These are phyloP conservation scores for Amanita phalloides DNA, from an alignment of 768 basidiomycete species.

Conservation along the genomic window DNA sequence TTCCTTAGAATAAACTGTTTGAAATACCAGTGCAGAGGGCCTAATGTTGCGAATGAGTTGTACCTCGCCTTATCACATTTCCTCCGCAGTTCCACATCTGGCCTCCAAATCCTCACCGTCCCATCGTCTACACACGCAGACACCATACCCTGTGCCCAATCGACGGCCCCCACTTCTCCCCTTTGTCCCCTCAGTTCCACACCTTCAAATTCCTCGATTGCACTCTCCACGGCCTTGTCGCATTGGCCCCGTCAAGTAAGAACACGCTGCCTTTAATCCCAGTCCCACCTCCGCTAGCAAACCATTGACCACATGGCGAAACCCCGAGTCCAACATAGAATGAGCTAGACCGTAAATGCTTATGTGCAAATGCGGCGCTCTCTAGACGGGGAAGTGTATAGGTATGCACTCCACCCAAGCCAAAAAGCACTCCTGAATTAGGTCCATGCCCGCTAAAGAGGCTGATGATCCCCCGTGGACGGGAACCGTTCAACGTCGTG, in stretches of 20 bases:
- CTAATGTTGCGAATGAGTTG: too few relatives aligned
- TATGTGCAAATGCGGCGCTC: slow-evolving; percentile 38
- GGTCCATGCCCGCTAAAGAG: slow-evolving; percentile 56
- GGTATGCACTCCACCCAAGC: slow-evolving; percentile 58
- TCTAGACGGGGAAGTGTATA: slow-evolving; percentile 46
- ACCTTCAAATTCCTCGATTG: slow-evolving; percentile 7
- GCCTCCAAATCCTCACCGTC: slow-evolving; percentile 78
- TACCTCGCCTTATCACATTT: too few relatives aligned
- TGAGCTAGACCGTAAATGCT: slow-evolving; percentile 48
- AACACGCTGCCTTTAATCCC: slow-evolving; percentile 47
- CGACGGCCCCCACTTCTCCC: slow-evolving; percentile 71
- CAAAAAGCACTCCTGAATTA: slow-evolving; percentile 71
- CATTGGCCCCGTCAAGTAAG: slow-evolving; percentile 61
- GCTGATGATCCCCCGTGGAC: slow-evolving; percentile 68
- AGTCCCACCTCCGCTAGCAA: slow-evolving; percentile 60
- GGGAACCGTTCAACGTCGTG: slow-evolving; percentile 43
- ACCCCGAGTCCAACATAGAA: slow-evolving; percentile 74
- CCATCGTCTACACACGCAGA: slow-evolving; percentile 78
- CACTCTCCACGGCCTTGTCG: slow-evolving; percentile 16
- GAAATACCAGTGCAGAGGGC: too few relatives aligned
- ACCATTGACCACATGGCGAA: slow-evolving; percentile 83
- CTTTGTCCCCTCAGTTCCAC: slow-evolving; percentile 49
- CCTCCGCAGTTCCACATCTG: slow-evolving; percentile 47
- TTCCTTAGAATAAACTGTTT: too few relatives aligned
- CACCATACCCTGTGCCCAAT: slow-evolving; percentile 65